Percentiles rank a stretch among this genome's conserved stretches.
Evolutionary conservation across 805 yeast genomes (phyloP).

Genomic region (Pichia membranifaciens): DNA sequence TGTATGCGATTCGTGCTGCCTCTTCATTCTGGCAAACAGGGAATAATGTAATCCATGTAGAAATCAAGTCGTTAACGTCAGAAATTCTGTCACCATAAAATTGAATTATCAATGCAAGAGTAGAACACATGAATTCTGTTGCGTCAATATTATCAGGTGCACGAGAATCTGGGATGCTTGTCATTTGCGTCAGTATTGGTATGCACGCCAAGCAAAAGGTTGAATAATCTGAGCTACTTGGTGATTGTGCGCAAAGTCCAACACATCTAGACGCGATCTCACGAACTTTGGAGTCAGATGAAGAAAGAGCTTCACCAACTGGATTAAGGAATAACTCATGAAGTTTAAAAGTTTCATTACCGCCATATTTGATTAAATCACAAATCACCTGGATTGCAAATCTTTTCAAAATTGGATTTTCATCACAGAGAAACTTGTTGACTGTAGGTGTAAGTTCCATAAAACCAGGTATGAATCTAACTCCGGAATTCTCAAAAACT

Average conservation of each 20-base stretch:
- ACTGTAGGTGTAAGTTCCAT: constrained; percentile 59
- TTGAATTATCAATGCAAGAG: constrained; percentile 80
- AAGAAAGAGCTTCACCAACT: constrained; percentile 60
- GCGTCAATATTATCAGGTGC: constrained; percentile 81
- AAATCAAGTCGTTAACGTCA: constrained; percentile 54
- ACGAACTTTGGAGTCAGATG: constrained; percentile 66
- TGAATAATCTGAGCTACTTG: constrained; percentile 51
- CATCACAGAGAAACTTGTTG: constrained; percentile 56
- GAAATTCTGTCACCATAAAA: constrained; percentile 54
- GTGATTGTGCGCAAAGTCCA: constrained; percentile 81
- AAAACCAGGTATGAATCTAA: constrained; percentile 57
- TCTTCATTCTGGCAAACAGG: constrained; percentile 82
- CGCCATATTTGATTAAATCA: constrained; percentile 76
- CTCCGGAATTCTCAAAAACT: constrained; percentile 57
- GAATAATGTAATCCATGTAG: constrained; percentile 73
- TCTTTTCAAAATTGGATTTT: constrained; percentile 59
- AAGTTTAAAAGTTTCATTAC: constrained; percentile 58
- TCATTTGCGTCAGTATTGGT: constrained; percentile 67
- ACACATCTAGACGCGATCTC: constrained; percentile 83
- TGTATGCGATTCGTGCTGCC: constrained; percentile 81
- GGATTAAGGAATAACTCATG: constrained; percentile 59
- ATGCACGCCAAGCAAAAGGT: constrained; percentile 65
- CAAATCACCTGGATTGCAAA: constrained; percentile 78
- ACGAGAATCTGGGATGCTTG: constrained; percentile 72
- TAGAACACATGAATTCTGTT: constrained; percentile 77